Base-by-base conservation (phyloP, 2,329 filamentous ascomycete species). In the Chlorencoelia australis region DNA sequence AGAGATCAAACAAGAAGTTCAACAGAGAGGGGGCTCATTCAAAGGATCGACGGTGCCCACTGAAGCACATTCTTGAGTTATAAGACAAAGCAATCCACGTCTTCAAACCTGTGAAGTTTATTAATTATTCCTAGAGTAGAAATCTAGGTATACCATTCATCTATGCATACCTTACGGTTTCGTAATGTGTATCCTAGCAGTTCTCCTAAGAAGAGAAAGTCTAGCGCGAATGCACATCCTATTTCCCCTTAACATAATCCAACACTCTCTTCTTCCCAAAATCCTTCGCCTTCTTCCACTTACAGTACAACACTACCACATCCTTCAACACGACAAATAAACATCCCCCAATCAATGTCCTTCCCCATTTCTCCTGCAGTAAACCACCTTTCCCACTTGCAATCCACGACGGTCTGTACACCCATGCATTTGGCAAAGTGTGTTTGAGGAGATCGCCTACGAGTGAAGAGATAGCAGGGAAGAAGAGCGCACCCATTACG, bases 331-430 rank as follows among this genome's bases (percentile, higher is more conserved):
- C 78, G 11, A 96, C 79, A 51, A 89, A 94, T 14, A 94, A 62
- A 55, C 85, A 91, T 0, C 91, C 91, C 1, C 91, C 91, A 1
- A 91, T 71, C 3, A 98, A 66, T 52, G 84, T 95, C 38, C 91
- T 71, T 1, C 87, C 91, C 86, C 91, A 96, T 40, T 79, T 76
- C 48, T 82, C 75, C 53, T 91, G 83, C 20, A 98, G 59, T 17
- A 96, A 65, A 3, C 50, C 53, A 9, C 18, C 26, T 4, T 32
- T 37, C 25, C 25, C 22, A n/a, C 35, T 30, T 17, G 27, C 19
- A 11, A 27, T 14, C 6, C 10, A 9, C 22, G 9, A 17, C 36
- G 27, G 11, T 16, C 30, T 36, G 7, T 9, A 33, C 9, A 80
- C 76, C 77, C 82, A 87, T 3, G 73, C 63, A 22, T 63, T 63